Conservation (phyloP, 2,329 filamentous ascomycete species). For the Fusarium sp. region DNA sequence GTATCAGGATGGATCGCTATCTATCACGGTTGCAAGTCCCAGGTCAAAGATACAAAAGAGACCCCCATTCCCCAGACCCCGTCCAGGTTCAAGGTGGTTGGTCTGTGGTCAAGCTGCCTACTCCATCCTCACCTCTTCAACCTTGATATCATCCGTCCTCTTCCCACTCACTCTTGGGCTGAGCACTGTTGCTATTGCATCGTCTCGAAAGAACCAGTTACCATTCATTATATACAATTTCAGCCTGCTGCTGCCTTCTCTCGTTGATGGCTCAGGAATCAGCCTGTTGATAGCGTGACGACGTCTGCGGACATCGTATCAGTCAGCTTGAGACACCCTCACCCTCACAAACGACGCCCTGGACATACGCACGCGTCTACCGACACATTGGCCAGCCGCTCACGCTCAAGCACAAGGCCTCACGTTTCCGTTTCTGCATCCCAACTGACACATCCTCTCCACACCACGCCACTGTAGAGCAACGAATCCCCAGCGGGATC, state of each 20-base stretch:
- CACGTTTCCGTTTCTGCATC: constrained; percentile 23
- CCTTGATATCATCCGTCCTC: neutral
- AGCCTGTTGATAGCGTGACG: constrained; percentile 32
- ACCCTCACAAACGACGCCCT: neutral
- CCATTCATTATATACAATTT: constrained; percentile 16
- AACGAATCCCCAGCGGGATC: constrained; percentile 26
- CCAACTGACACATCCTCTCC: constrained; percentile 32
- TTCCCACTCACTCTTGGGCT: constrained; percentile 16
- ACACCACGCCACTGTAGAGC: constrained; percentile 30
- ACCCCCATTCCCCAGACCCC: constrained; percentile 25
- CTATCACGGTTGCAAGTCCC: constrained; percentile 12
- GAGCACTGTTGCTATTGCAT: constrained; percentile 6
- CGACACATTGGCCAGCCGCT: constrained; percentile 20
- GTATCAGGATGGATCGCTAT: constrained; percentile 21
- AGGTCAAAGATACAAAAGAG: constrained; percentile 31
- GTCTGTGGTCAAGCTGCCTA: constrained; percentile 15
- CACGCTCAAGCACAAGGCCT: constrained; percentile 17
- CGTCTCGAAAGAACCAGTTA: constrained; percentile 10
- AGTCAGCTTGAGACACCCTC: constrained; percentile 35
- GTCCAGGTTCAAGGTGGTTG: constrained; percentile 18
- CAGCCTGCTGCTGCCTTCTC: neutral
- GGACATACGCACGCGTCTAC: constrained; percentile 9
- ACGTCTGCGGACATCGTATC: constrained; percentile 39
- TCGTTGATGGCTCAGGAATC: constrained; percentile 16
- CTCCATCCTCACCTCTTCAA: constrained; percentile 2